Conservation (phyloP, 129 eudicot species). For the Rutidosis leptorrhynchoides region DNA sequence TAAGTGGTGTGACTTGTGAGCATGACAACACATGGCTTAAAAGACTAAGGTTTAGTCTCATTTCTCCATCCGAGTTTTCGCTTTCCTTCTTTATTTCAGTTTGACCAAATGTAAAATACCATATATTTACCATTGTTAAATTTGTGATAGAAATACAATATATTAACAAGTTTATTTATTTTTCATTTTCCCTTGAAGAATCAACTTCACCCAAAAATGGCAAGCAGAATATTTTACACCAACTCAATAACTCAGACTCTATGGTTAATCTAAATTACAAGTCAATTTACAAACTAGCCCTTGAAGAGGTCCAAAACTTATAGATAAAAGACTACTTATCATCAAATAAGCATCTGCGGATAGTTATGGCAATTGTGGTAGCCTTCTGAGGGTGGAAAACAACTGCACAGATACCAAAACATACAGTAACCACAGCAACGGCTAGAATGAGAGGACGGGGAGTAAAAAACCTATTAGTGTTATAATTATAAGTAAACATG, state of each 20-base stretch:
- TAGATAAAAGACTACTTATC: conserved; percentile 19
- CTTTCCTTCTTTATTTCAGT: too few species aligned
- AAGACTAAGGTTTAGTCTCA: too few species aligned
- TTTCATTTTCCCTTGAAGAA: background rate
- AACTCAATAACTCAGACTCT: conserved; percentile 24
- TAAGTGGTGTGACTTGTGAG: too few species aligned
- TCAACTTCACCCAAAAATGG: background rate
- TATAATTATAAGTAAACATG: conserved; percentile 19
- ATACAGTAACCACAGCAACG: conserved; percentile 47
- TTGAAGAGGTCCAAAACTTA: conserved; percentile 7
- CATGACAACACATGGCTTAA: too few species aligned
- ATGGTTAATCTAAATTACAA: conserved; percentile 33
- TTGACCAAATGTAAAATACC: too few species aligned
- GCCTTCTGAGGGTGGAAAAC: conserved; percentile 69
- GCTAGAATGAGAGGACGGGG: conserved; percentile 50
- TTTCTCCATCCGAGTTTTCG: too few species aligned
- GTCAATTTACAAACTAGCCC: conserved; percentile 30
- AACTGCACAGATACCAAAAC: conserved; percentile 80
- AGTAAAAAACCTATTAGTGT: conserved; percentile 24
- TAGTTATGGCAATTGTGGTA: conserved; percentile 48
- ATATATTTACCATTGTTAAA: too few species aligned
- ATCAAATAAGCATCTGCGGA: conserved; percentile 67
- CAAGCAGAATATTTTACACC: conserved; percentile 18
- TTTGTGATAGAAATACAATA: too few species aligned
- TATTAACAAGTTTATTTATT: too few species aligned